These are phyloP conservation scores for Grifola frondosa DNA, from an alignment of 1,284 basidiomycete species.

Conservation along the genomic window DNA sequence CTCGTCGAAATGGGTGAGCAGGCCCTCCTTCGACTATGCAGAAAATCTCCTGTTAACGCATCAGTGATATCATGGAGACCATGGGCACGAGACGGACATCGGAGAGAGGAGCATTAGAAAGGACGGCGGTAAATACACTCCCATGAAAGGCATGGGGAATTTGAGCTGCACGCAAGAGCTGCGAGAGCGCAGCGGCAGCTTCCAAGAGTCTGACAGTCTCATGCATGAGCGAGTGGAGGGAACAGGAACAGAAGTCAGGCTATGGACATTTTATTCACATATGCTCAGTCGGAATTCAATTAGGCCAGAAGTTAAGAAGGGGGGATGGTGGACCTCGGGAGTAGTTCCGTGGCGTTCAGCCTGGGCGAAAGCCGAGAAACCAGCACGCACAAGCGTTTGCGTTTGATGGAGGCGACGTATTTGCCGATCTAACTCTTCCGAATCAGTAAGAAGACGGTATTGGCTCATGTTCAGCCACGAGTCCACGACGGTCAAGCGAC, in stretches of 20 bases:
- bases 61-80: slow-evolving; percentile 5
- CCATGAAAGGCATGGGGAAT: slow-evolving; percentile 73
- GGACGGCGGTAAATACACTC: slow-evolving; percentile 55
- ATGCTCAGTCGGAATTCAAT: slow-evolving; percentile 21
- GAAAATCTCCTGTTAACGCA: slow-evolving; percentile 45
- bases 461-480: slow-evolving; percentile 14
- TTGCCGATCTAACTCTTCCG: slow-evolving; percentile 29
- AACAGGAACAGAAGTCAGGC: slow-evolving; percentile 20
- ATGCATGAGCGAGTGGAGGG: slow-evolving; percentile 44
- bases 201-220: slow-evolving; percentile 65
- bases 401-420: slow-evolving; percentile 25
- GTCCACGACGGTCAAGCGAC: slow-evolving; percentile 8
- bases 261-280: slow-evolving; percentile 27
- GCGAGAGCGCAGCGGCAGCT: slow-evolving; percentile 61
- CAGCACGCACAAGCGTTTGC: slow-evolving; percentile 16
- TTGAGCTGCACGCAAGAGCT: slow-evolving; percentile 44
- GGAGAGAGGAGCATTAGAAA: slow-evolving; percentile 52
- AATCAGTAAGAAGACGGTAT: slow-evolving; percentile 17
- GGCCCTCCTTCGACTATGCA: slow-evolving; percentile 57
- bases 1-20: slow-evolving; percentile 52
- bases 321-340: slow-evolving; percentile 22
- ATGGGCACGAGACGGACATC: slow-evolving; percentile 44
- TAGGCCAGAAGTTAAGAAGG: slow-evolving; percentile 31
- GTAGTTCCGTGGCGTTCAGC: slow-evolving; percentile 24
- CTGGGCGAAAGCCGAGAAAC: slow-evolving; percentile 29